phyloP scores from a whole-genome alignment of 345 rosid species.

The Theobroma cacao region DNA sequence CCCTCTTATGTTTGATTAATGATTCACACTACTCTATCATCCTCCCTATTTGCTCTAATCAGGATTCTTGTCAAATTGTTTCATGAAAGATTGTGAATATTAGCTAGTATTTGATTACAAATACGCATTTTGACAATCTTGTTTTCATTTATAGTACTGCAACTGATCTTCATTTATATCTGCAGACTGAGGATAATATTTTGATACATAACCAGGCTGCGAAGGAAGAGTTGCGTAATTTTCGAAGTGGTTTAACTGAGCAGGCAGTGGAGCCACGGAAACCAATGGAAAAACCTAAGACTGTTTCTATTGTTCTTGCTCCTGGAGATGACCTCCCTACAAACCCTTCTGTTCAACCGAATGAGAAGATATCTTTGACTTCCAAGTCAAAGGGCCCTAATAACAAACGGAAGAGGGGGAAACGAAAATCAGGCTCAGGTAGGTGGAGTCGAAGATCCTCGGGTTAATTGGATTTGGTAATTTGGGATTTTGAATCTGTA shows the following conservation, averaged over 20 bases:
- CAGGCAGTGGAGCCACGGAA: constrained; percentile 20
- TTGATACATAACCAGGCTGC: constrained; percentile 37
- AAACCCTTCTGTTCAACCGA: constrained; percentile 20
- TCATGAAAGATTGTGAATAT: neutral
- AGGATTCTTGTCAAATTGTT: neutral
- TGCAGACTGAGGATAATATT: constrained; percentile 25
- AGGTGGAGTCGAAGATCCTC: constrained; percentile 41
- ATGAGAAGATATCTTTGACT: constrained; percentile 29
- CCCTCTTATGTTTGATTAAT: neutral
- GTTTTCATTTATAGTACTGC: neutral
- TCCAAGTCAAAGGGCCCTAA: constrained; percentile 41
- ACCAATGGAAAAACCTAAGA: neutral
- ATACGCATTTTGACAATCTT: neutral
- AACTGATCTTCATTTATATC: neutral
- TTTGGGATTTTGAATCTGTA: neutral
- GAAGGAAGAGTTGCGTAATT: constrained; percentile 38
- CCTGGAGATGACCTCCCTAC: constrained; percentile 24
- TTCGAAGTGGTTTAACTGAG: constrained; percentile 30
- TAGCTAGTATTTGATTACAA: neutral
- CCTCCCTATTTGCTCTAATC: neutral
- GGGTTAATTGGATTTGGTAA: constrained; percentile 18
- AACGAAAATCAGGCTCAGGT: constrained; percentile 37
- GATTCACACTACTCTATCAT: neutral
- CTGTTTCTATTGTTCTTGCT: constrained; percentile 26
- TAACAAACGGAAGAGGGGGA: constrained; percentile 53